phyloP scores from a whole-genome alignment of 1,284 basidiomycete species.

The Tilletia horrida region DNA sequence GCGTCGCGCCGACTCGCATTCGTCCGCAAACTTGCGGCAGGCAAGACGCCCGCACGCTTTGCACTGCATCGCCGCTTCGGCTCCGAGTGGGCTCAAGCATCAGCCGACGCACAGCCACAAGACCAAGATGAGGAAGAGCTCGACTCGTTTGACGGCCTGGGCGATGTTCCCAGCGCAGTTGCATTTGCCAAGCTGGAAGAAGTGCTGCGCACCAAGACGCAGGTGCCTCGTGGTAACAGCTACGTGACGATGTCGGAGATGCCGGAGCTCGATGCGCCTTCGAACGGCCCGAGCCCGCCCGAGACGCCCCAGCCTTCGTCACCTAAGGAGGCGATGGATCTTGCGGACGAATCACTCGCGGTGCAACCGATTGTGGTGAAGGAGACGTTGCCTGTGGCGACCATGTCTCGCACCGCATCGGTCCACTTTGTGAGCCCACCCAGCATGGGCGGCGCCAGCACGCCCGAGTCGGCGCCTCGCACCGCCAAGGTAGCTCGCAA shows the following conservation, averaged over 20 bases:
- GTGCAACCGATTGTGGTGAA: not conserved
- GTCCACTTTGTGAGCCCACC: not conserved
- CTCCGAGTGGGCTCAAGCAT: constrained; percentile 10
- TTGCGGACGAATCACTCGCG: constrained; percentile 5
- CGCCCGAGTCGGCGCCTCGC: constrained; percentile 5
- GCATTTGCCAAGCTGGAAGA: not conserved
- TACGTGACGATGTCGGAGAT: not conserved
- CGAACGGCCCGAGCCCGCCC: not conserved
- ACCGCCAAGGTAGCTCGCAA: constrained; percentile 3
- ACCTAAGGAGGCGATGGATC: constrained; percentile 5
- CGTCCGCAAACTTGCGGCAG: constrained; percentile 57
- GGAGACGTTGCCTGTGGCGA: no score
- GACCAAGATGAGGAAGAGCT: constrained; percentile 54
- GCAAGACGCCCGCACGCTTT: constrained; percentile 55
- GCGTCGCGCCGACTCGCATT: constrained; percentile 57
- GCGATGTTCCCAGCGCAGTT: constrained; percentile 31
- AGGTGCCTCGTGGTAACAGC: not conserved
- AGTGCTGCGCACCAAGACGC: not conserved
- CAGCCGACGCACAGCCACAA: constrained; percentile 18
- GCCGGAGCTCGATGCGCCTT: not conserved
- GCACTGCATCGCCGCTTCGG: constrained; percentile 47
- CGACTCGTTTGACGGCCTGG: constrained; percentile 54
- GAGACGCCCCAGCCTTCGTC: constrained; percentile 12
- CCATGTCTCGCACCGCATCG: no score
- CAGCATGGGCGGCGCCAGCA: not conserved